Conservation (phyloP, 2,329 filamentous ascomycete species). For the Zalaria obscura region DNA sequence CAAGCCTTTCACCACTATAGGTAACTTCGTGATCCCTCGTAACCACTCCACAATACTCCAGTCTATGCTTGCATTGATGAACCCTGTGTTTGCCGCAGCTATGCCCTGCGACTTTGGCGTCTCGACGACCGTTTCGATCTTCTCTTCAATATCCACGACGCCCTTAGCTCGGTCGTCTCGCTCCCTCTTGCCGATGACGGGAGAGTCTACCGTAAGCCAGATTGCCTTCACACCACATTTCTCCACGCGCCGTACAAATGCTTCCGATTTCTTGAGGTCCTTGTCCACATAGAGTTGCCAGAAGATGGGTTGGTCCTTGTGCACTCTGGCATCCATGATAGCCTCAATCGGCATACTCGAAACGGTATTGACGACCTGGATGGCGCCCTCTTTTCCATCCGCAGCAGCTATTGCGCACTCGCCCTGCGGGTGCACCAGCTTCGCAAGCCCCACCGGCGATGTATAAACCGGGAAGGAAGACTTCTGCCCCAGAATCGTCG, state of each 20-base stretch:
- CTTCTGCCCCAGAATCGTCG: slow-evolving; percentile 15
- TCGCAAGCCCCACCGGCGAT: slow-evolving; percentile 17
- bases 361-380: slow-evolving; percentile 15
- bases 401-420: slow-evolving; percentile 16
- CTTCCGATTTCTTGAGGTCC: slow-evolving; percentile 34
- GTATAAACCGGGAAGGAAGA: slow-evolving; percentile 19
- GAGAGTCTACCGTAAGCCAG: slow-evolving; percentile 44
- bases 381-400: slow-evolving; percentile 12
- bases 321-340: slow-evolving; percentile 12
- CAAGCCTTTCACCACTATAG: slow-evolving; percentile 21
- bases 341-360: slow-evolving; percentile 13
- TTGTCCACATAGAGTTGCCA: slow-evolving; percentile 49
- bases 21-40: slow-evolving; percentile 1
- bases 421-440: slow-evolving; percentile 17
- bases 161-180: slow-evolving; percentile 29
- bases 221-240: slow-evolving; percentile 36
- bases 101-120: slow-evolving; percentile 8
- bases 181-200: slow-evolving; percentile 40
- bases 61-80: slow-evolving; percentile 12
- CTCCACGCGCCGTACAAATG: slow-evolving; percentile 32
- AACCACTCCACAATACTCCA: slow-evolving; percentile 13
- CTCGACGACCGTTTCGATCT: slow-evolving; percentile 10
- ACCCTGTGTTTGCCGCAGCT: slow-evolving; percentile 11
- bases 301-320: slow-evolving; percentile 24
- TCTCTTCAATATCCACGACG: slow-evolving; percentile 11